phyloP scores from a whole-genome alignment of 495 filamentous ascomycete genomes.

The Penicillium arizonense region DNA sequence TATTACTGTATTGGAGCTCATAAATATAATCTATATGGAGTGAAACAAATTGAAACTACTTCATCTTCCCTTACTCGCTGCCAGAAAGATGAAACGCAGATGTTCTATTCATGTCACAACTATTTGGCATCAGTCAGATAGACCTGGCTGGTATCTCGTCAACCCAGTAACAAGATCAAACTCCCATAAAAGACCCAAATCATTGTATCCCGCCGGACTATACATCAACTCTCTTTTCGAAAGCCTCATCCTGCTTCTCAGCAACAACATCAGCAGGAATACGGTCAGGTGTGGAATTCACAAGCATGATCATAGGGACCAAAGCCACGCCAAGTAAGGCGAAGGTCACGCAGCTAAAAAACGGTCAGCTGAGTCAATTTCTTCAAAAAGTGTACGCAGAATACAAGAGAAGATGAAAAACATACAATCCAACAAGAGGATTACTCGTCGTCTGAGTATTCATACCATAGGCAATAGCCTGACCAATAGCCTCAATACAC shows the following conservation, averaged over 20 bases:
- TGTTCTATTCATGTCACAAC: no score
- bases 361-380: neutral
- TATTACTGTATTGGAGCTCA: no score
- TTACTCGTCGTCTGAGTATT: conserved; percentile 29
- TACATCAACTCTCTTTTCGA: conserved; percentile 11
- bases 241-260: conserved; percentile 22
- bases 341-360: conserved; percentile 24
- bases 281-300: conserved; percentile 28
- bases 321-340: conserved; percentile 21
- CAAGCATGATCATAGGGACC: conserved; percentile 26
- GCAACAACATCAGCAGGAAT: conserved; percentile 32
- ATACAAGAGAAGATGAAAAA: neutral
- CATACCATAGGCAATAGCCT: conserved; percentile 31
- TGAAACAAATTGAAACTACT: no score
- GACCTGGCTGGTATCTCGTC: no score
- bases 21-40: no score
- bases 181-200: no score
- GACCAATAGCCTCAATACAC: conserved; percentile 30
- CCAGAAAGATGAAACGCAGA: no score
- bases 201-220: neutral
- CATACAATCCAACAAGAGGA: conserved; percentile 29
- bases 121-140: no score
- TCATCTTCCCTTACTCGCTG: no score
- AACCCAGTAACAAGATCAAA: no score
- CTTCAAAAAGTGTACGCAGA: neutral